A percentile compares a stretch with the other conserved stretches of the same genome.
These are phyloP conservation scores for Penicillium aurantiogriseum DNA, from an alignment of 2,329 filamentous ascomycete species.

Conservation along the genomic window DNA sequence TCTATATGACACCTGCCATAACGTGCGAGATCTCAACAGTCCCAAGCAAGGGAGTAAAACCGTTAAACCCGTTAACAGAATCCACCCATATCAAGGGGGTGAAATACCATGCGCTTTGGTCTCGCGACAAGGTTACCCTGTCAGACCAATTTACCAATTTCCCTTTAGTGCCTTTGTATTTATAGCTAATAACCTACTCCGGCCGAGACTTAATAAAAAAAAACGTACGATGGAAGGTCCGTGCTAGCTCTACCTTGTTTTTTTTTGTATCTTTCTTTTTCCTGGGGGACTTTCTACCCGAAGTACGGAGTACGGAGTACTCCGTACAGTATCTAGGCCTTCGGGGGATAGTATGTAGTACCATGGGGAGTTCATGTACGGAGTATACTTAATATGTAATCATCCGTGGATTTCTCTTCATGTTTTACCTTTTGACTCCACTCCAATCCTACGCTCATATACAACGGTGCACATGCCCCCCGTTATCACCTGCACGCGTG, in stretches of 20 bases:
- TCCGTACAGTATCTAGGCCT: neutral
- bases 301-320: too few species aligned
- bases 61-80: neutral
- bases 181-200: neutral
- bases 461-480: slow-evolving; percentile 1
- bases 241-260: neutral
- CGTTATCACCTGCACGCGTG: neutral
- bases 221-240: slow-evolving; percentile 10
- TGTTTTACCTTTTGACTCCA: neutral
- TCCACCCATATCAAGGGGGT: too few species aligned
- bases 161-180: neutral
- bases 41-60: neutral
- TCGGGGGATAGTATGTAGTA: too few species aligned
- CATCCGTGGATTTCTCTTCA: too few species aligned
- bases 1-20: neutral
- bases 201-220: neutral
- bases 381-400: too few species aligned
- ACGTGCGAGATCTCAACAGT: slow-evolving; percentile 4
- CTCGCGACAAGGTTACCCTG: slow-evolving; percentile 1
- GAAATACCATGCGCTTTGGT: neutral
- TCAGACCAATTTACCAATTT: neutral
- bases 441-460: slow-evolving; percentile 6
- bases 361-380: too few species aligned
- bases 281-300: neutral
- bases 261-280: neutral